Base-by-base conservation (phyloP, 2,329 filamentous ascomycete genomes). In the Xylaria polymorpha region DNA sequence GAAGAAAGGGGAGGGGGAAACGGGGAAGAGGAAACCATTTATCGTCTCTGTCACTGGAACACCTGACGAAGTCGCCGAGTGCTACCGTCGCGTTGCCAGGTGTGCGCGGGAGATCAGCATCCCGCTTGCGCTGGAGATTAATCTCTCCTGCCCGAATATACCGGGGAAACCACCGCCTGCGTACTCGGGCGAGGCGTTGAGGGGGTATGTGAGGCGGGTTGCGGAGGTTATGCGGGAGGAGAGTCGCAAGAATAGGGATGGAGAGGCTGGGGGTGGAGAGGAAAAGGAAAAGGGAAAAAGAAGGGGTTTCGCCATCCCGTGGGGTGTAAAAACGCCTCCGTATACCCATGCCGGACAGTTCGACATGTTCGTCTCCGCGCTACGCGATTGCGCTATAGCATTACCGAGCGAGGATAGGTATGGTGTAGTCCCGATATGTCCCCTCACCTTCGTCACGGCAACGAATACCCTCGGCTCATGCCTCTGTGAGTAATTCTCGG, bases 111-210 rank as follows among this genome's bases (percentile, higher is more conserved):
- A 2, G 2, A 7, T n/a, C 72, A 76, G 1, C 71, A 4, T 88
- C 72, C 83, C 84, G 1, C 81, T 93, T 0, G 89, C 89, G 20
- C 87, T 94, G 83, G 92, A 95, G 79, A 83, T 94, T 74, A 95
- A 95, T 76, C 86, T 94, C 37, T 91, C 88, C 39, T 94, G 92
- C 73, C 92, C 92, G 0, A 94, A 95, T 75, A 94, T 94, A 59
- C 84, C 86, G 0, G 81, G 82, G 20, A 85, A 86, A 56, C 89
- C 92, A 0, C 92, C 92, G 0, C 91, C 92, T 6, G 92, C 92
- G 0, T 94, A 94, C 77, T 84, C 87, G 8, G 79, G 82, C 0
- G 71, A 72, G 0, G 81, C 84, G 0, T 77, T 94, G 2, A 71
- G 77, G 0, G 78, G 79, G 5, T 94, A 93, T 70, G 80, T 94